Conservation (phyloP, 2,329 filamentous ascomycete genomes). For the Fusarium oxysporum region DNA sequence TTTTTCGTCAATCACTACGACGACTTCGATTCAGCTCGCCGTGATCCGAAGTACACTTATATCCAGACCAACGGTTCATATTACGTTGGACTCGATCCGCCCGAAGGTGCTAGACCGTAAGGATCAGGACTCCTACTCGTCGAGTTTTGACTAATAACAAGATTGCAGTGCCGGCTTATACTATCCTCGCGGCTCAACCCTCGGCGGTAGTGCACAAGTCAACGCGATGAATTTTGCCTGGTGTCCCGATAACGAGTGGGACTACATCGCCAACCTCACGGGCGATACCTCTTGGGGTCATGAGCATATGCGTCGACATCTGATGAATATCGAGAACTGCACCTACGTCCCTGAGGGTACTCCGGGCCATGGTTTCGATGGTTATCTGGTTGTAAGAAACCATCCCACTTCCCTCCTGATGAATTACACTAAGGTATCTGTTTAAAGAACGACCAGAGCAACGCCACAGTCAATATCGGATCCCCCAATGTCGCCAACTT, state of each 20-base stretch:
- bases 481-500: background rate
- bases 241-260: constrained; percentile 3
- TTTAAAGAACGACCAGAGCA: background rate
- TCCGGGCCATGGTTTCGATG: background rate
- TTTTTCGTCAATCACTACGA: constrained; percentile 15
- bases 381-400: background rate
- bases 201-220: constrained; percentile 1
- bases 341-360: background rate
- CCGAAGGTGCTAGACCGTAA: background rate
- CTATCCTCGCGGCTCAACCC: constrained; percentile 9
- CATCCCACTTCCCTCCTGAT: rapidly evolving
- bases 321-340: background rate
- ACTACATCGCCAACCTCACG: background rate
- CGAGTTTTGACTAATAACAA: rapidly evolving
- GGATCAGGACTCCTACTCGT: rapidly evolving
- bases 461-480: background rate
- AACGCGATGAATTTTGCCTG: constrained; percentile 12
- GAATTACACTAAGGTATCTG: rapidly evolving
- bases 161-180: background rate
- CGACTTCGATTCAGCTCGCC: constrained; percentile 5
- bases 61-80: constrained; percentile 12
- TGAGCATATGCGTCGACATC: background rate
- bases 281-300: background rate
- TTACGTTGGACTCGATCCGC: constrained; percentile 12
- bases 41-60: constrained; percentile 13